phyloP scores from a whole-genome alignment of 2,329 filamentous ascomycete genomes.

The Scorias spongiosa region DNA sequence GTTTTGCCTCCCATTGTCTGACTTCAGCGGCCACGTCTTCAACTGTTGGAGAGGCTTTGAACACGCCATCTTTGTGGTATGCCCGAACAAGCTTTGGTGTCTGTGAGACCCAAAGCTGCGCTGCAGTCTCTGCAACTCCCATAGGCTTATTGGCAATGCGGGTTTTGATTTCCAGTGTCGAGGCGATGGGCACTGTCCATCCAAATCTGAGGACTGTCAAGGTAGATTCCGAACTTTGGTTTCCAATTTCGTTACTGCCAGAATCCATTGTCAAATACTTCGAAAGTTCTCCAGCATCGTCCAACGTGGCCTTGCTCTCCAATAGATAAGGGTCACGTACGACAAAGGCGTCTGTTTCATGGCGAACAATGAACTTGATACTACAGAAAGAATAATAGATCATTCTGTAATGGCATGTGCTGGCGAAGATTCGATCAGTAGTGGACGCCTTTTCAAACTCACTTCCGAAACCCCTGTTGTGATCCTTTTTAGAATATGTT shows the following conservation, averaged over 20 bases:
- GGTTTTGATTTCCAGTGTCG: slow-evolving; percentile 33
- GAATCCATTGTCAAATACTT: not conserved
- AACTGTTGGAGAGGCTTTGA: slow-evolving; percentile 10
- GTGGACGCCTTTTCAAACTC: slow-evolving; percentile 33
- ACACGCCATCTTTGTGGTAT: slow-evolving; percentile 25
- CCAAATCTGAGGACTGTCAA: slow-evolving; percentile 12
- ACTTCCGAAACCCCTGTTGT: slow-evolving; percentile 27
- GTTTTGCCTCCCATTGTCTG: not conserved
- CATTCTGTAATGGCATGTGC: slow-evolving; percentile 33
- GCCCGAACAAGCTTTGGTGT: slow-evolving; percentile 33
- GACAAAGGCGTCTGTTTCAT: not conserved
- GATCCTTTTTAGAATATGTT: slow-evolving; percentile 17
- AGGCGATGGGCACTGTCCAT: slow-evolving; percentile 17
- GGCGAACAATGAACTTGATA: not conserved
- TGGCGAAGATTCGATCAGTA: slow-evolving; percentile 16
- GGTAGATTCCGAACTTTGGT: not conserved
- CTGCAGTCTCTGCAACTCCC: slow-evolving; percentile 20
- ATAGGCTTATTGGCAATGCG: slow-evolving; percentile 21
- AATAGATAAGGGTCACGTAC: not conserved
- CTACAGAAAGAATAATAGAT: slow-evolving; percentile 22
- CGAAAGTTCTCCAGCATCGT: not conserved
- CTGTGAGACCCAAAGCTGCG: slow-evolving; percentile 33
- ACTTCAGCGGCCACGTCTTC: not conserved
- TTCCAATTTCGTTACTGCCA: not conserved
- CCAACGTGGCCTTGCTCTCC: not conserved